phyloP scores from a whole-genome alignment of 495 filamentous ascomycete genomes.

The Hyaloscypha hepaticicola region DNA sequence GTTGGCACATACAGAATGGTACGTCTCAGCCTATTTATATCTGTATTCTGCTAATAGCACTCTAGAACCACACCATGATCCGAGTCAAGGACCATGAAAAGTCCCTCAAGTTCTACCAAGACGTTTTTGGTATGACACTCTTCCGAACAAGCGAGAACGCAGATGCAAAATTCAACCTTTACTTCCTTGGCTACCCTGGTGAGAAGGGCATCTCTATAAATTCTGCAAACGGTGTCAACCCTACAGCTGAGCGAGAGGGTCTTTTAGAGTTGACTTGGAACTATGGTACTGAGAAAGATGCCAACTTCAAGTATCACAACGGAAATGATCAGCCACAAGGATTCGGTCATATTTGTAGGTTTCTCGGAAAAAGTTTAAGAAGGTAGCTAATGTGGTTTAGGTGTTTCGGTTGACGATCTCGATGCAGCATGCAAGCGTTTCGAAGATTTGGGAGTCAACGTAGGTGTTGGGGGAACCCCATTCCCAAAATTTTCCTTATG shows the following conservation, averaged over 20 bases:
- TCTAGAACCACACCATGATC: constrained; percentile 86
- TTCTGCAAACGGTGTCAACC: constrained; percentile 57
- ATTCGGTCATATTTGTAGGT: constrained; percentile 86
- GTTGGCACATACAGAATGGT: constrained; percentile 45
- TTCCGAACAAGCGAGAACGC: constrained; percentile 68
- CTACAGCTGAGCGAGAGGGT: constrained; percentile 70
- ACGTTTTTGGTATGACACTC: constrained; percentile 83
- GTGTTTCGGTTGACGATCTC: constrained; percentile 85
- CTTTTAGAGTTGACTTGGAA: constrained; percentile 94
- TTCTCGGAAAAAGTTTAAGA: background rate
- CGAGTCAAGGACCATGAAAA: constrained; percentile 86
- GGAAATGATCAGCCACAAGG: constrained; percentile 91
- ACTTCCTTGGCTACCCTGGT: constrained; percentile 83
- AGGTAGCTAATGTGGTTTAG: constrained; percentile 35
- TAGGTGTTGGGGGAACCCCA: too few relatives aligned
- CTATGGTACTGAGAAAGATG: constrained; percentile 91
- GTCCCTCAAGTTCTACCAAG: constrained; percentile 86
- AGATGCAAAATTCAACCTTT: constrained; percentile 78
- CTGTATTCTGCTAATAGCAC: constrained; percentile 23
- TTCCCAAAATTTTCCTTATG: too few relatives aligned
- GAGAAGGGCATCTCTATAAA: constrained; percentile 46
- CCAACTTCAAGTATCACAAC: constrained; percentile 82
- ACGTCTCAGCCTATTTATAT: constrained; percentile 35
- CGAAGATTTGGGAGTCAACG: constrained; percentile 72
- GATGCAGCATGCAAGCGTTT: constrained; percentile 82